These are phyloP conservation scores for Cladosporium austrohemisphaericum DNA, from an alignment of 2,329 filamentous ascomycete species.

Conservation along the genomic window DNA sequence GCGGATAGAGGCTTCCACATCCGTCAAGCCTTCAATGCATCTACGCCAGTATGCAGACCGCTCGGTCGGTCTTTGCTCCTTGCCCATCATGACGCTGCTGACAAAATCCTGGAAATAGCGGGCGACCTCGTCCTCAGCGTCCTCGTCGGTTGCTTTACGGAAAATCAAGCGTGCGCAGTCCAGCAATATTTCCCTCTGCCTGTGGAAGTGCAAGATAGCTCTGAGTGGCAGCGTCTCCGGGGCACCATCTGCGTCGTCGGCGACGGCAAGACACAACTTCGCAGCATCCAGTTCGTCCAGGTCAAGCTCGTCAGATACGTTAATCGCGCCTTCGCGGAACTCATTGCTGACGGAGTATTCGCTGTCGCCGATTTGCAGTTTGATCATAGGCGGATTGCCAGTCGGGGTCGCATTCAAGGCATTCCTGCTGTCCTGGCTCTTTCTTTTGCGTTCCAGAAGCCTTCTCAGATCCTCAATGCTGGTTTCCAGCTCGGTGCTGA, in stretches of 20 bases:
- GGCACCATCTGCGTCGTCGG: conserved; percentile 59
- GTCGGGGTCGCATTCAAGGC: conserved; percentile 61
- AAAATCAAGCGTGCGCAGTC: conserved; percentile 80
- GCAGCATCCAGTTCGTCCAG: conserved; percentile 86
- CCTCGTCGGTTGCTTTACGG: conserved; percentile 36
- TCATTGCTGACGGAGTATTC: conserved; percentile 80
- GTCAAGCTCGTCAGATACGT: conserved; percentile 82
- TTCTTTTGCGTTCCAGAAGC: conserved; percentile 70
- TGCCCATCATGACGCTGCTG: conserved; percentile 52
- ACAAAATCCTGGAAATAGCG: conserved; percentile 55
- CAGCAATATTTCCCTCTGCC: conserved; percentile 75
- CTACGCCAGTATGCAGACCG: conserved; percentile 65
- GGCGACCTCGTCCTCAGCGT: conserved; percentile 55
- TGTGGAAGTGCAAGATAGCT: conserved; percentile 82
- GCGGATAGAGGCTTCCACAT: conserved; percentile 73
- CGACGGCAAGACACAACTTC: conserved; percentile 64
- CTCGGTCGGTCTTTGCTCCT: conserved; percentile 48
- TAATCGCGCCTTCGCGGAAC: conserved; percentile 77
- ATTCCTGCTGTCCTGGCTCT: conserved; percentile 72
- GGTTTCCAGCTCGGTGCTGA: conserved; percentile 61
- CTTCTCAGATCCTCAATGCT: conserved; percentile 65
- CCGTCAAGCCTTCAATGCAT: conserved; percentile 71
- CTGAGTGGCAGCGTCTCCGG: conserved; percentile 73
- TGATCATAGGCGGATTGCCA: conserved; percentile 37
- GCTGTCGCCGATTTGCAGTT: conserved; percentile 66